phyloP scores from a whole-genome alignment of 2,329 filamentous ascomycete genomes.

The Aspergillus felis region DNA sequence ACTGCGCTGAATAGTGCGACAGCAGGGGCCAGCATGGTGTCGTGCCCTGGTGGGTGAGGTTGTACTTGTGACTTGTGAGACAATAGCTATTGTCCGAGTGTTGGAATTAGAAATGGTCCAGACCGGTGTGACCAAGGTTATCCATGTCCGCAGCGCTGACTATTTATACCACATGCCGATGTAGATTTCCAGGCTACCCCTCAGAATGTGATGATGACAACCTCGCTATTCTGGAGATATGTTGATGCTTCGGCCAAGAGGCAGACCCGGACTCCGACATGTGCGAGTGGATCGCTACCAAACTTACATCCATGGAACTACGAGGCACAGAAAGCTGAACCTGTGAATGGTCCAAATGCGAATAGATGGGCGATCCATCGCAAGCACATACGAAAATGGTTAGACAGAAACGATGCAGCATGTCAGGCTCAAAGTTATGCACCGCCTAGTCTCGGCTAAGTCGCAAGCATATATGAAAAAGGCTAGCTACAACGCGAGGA shows the following conservation, averaged over 20 bases:
- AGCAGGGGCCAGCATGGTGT: constrained; percentile 20
- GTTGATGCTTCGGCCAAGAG: too few species aligned
- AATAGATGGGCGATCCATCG: background rate
- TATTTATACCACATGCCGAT: too few species aligned
- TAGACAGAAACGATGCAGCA: background rate
- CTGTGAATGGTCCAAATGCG: background rate
- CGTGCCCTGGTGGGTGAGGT: background rate
- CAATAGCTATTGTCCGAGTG: background rate
- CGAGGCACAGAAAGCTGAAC: background rate
- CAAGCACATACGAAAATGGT: background rate
- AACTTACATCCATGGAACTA: background rate
- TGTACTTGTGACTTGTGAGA: background rate
- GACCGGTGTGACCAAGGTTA: background rate
- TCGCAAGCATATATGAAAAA: constrained; percentile 14
- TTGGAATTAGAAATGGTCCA: background rate
- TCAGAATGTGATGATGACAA: background rate
- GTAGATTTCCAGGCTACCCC: background rate
- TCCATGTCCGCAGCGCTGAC: background rate
- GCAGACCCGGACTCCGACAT: too few species aligned
- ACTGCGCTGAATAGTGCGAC: constrained; percentile 18
- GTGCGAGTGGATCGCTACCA: too few species aligned
- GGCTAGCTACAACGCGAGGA: constrained; percentile 10
- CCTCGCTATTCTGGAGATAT: too few species aligned
- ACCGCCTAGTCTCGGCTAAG: background rate
- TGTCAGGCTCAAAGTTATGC: background rate